Evolutionary conservation across 164 flowering plant genomes (phyloP).

Genomic region (Pachysandra terminalis): DNA sequence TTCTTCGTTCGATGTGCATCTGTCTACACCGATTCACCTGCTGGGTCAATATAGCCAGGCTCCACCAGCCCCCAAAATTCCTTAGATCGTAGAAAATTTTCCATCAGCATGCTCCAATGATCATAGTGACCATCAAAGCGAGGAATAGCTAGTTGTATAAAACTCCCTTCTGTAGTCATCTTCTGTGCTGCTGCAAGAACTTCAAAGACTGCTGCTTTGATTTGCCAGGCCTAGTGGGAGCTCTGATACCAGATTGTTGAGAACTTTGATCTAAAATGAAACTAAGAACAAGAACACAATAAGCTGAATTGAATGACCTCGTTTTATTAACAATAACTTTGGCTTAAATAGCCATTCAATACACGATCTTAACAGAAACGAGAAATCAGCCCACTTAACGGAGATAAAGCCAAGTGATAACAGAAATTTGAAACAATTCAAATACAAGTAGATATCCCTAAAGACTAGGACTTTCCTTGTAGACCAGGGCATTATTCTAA

Average conservation of each 20-base stretch:
- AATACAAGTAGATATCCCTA: background rate
- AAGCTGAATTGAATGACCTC: background rate
- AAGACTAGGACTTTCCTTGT: background rate
- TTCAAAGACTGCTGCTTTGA: slow-evolving; percentile 11
- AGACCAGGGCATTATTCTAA: background rate
- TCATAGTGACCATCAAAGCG: slow-evolving; percentile 6
- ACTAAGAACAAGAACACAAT: slow-evolving; percentile 1
- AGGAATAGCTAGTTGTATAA: slow-evolving; percentile 1
- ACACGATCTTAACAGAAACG: background rate
- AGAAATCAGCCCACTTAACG: background rate
- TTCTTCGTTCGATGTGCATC: slow-evolving; percentile 9
- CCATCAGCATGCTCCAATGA: background rate
- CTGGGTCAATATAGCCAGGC: slow-evolving; percentile 6
- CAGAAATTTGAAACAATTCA: background rate
- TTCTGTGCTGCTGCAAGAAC: slow-evolving; percentile 10
- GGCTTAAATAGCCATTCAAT: background rate
- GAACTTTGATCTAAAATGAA: slow-evolving; percentile 4
- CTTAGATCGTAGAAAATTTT: slow-evolving; percentile 2
- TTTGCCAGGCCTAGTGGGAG: slow-evolving; percentile 8
- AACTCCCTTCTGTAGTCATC: slow-evolving; percentile 13
- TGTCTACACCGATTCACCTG: slow-evolving; percentile 6
- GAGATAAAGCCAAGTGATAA: background rate
- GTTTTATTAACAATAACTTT: background rate
- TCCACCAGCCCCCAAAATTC: slow-evolving; percentile 10
- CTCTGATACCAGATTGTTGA: slow-evolving; percentile 11